Base-by-base conservation (phyloP, 139 green algal species). In the Volvox reticuliferus region DNA sequence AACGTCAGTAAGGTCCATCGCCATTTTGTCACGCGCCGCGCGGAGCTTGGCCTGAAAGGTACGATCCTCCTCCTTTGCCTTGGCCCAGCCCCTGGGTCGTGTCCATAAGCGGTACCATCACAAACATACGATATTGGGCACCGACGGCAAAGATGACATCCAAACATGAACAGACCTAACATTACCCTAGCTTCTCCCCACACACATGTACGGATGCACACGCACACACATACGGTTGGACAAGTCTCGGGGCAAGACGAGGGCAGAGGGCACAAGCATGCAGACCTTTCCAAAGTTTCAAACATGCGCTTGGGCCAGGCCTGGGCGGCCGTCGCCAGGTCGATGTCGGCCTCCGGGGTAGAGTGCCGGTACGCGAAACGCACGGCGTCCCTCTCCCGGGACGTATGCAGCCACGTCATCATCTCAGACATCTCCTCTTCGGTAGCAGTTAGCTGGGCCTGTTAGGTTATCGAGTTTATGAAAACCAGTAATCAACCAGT, bases 381-480 rank as follows among this genome's bases (percentile, higher is more conserved):
- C 71, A 92, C 77, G 37, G 77, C 71, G 75, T 96, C 93, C n/a
- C 87, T 82, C 33, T 95, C 94, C 2, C 73, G 82, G 20, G 83
- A 68, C 77, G 92, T 89, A 6, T 65, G 67, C 18, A 91, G 65
- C 75, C 93, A 93, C 55, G 84, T 87, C 88, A 92, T 93, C 69
- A 95, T 94, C n/a, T 93, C 89, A 0, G 69, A 79, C 67, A 94
- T 33, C 80, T 95, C 93, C 14, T 91, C 86, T 86, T 94, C 93
- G 1, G 55, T 78, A 0, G 87, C 83, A 0, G 35, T 65, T 69
- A 92, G 87, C 61, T 89, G 77, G 63, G 79, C 78, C 87, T 92
- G 82, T 55, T 55, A 9, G 44, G 44, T 55, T 55, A 9, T 55
- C 44, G 44, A 55, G 44, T 55, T 55, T 55, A n/a, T n/a, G 44